These are phyloP conservation scores for Penicillium fuscoglaucum DNA, from an alignment of 2,329 filamentous ascomycete genomes.

Conservation along the genomic window DNA sequence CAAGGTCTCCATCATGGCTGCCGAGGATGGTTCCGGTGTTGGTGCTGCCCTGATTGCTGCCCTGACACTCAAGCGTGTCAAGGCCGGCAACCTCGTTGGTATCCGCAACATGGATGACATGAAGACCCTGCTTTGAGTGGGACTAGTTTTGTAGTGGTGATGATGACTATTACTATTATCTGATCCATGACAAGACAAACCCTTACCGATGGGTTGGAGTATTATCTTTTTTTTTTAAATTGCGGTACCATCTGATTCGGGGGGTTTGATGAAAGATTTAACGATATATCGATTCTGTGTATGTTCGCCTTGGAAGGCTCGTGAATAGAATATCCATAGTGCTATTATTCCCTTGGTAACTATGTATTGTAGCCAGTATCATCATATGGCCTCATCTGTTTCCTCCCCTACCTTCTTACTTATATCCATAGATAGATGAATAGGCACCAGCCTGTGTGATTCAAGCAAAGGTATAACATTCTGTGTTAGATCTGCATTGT, in stretches of 20 bases:
- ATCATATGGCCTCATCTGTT: background rate
- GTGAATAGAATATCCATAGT: conserved; percentile 4
- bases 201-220: background rate
- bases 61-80: conserved; percentile 62
- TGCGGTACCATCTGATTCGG: background rate
- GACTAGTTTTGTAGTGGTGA: background rate
- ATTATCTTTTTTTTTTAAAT: background rate
- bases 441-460: background rate
- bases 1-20: conserved; percentile 80
- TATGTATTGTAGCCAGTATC: background rate
- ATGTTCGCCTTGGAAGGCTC: background rate
- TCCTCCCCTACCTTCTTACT: background rate
- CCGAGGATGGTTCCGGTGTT: conserved; percentile 96
- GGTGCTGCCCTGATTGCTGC: conserved; percentile 91
- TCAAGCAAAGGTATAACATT: background rate
- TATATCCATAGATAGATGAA: background rate
- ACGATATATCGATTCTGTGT: conserved; percentile 5
- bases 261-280: background rate
- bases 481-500: background rate
- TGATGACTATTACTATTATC: background rate
- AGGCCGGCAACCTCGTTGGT: conserved; percentile 59
- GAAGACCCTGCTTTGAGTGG: conserved; percentile 31
- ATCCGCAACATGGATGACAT: conserved; percentile 53
- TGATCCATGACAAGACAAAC: background rate
- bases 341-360: background rate